A percentile compares a stretch with the other conserved stretches of the same genome.
Evolutionary conservation across 805 yeast species (phyloP).

Genomic region (Yamadazyma olivae): DNA sequence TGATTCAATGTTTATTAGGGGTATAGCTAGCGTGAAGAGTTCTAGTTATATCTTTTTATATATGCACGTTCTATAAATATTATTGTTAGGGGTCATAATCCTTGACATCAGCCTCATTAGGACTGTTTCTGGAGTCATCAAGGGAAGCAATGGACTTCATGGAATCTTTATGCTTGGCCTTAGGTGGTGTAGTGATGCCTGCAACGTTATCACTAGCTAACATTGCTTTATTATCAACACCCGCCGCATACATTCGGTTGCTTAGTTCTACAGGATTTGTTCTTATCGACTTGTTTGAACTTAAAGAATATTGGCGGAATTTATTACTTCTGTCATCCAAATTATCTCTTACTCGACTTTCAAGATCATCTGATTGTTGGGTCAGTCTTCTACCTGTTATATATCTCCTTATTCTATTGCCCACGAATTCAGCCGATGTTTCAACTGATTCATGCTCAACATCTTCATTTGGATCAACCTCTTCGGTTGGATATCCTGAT

Average conservation of each 20-base stretch:
- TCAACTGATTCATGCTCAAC: conserved; percentile 4
- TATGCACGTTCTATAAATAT: neutral
- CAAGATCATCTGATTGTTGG: neutral
- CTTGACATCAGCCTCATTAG: neutral
- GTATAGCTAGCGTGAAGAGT: too few relatives aligned
- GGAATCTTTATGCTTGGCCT: neutral
- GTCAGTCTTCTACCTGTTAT: conserved; percentile 6
- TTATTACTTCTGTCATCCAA: neutral
- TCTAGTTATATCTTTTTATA: too few relatives aligned
- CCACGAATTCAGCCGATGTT: conserved; percentile 10
- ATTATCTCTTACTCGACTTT: neutral
- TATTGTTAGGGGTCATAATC: neutral
- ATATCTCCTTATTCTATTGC: conserved; percentile 8
- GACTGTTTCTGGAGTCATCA: neutral
- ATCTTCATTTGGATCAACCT: conserved; percentile 6
- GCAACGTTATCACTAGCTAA: conserved; percentile 16
- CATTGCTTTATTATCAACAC: conserved; percentile 13
- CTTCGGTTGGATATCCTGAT: conserved; percentile 11
- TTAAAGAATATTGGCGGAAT: conserved; percentile 10
- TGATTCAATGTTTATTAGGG: too few relatives aligned
- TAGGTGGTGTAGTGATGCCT: conserved; percentile 10
- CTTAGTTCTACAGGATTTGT: conserved; percentile 5
- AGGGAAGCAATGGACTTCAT: neutral
- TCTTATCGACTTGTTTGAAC: conserved; percentile 10
- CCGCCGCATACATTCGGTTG: conserved; percentile 14